A percentile compares a stretch with the other conserved stretches of the same genome.
These are phyloP conservation scores for Wickerhamiella azymoides DNA, from an alignment of 805 yeast genomes.

Conservation along the genomic window DNA sequence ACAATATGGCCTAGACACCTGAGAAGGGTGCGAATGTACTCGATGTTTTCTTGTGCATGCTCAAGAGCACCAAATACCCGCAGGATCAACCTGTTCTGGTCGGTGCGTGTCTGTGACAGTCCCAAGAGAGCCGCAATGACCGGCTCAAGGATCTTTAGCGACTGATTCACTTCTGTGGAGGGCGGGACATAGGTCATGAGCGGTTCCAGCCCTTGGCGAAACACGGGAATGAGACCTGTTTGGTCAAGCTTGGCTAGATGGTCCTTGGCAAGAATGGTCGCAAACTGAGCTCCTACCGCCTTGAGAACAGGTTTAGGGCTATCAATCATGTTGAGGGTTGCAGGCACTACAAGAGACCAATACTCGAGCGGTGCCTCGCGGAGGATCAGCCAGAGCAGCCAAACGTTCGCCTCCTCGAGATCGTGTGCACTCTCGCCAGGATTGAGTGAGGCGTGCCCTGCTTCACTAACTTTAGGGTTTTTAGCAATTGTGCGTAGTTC, in stretches of 20 bases:
- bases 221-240: conserved; percentile 22
- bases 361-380: conserved; percentile 6
- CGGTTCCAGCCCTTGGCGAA: conserved; percentile 21
- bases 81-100: conserved; percentile 16
- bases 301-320: conserved; percentile 18
- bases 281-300: conserved; percentile 17
- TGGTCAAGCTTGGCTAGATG: conserved; percentile 9
- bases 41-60: conserved; percentile 17
- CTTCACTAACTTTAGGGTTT: not conserved
- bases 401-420: not conserved
- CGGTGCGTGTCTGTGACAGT: conserved; percentile 21
- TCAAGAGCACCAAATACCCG: conserved; percentile 20
- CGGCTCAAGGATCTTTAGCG: conserved; percentile 17
- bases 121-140: conserved; percentile 34
- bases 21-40: conserved; percentile 14
- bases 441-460: conserved; percentile 3
- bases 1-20: conserved; percentile 11
- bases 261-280: conserved; percentile 7
- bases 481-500: not conserved
- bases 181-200: conserved; percentile 25
- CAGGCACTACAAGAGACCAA: conserved; percentile 25
- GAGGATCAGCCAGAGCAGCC: conserved; percentile 13
- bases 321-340: conserved; percentile 22
- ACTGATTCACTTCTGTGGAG: conserved; percentile 12
- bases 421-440: not conserved